Evolutionary conservation across 495 filamentous ascomycete genomes (phyloP).

Genomic region (Astrocystis sublimbata): DNA sequence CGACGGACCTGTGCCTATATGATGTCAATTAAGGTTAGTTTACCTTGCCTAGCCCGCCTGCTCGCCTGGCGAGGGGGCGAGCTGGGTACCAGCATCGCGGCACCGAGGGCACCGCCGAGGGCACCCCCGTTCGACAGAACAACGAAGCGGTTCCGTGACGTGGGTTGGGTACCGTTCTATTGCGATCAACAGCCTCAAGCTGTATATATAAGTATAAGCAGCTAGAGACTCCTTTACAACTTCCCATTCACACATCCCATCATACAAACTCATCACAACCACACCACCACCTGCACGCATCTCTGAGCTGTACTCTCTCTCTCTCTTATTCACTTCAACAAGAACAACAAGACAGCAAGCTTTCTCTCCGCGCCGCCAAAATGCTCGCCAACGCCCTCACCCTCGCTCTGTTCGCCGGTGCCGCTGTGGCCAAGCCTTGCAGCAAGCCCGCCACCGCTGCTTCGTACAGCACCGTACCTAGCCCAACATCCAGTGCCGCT

Average conservation of each 20-base stretch:
- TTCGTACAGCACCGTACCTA: constrained; percentile 1
- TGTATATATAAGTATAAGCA: constrained; percentile 7
- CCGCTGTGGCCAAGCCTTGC: constrained; percentile 7
- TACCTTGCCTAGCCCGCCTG: not conserved
- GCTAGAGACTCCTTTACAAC: not conserved
- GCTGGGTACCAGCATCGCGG: too few relatives aligned
- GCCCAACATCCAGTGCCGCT: not conserved
- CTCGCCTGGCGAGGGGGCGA: not conserved
- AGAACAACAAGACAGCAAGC: not conserved
- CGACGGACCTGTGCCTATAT: not conserved
- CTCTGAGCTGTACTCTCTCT: not conserved
- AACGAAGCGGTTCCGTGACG: not conserved
- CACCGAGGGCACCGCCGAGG: too few relatives aligned
- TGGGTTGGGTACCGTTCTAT: not conserved
- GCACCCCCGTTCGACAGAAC: not conserved
- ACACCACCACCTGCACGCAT: not conserved
- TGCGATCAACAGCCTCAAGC: not conserved
- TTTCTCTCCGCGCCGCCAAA: not conserved
- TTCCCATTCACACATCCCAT: not conserved
- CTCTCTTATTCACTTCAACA: not conserved
- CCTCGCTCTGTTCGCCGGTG: constrained; percentile 2
- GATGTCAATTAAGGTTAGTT: not conserved
- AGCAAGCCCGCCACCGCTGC: not conserved
- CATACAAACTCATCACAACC: not conserved
- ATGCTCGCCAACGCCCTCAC: constrained; percentile 8